Percentiles rank a stretch among this genome's conserved stretches.
Evolutionary conservation across 2,329 filamentous ascomycete genomes (phyloP).

Genomic region (Aspergillus arachidicola): DNA sequence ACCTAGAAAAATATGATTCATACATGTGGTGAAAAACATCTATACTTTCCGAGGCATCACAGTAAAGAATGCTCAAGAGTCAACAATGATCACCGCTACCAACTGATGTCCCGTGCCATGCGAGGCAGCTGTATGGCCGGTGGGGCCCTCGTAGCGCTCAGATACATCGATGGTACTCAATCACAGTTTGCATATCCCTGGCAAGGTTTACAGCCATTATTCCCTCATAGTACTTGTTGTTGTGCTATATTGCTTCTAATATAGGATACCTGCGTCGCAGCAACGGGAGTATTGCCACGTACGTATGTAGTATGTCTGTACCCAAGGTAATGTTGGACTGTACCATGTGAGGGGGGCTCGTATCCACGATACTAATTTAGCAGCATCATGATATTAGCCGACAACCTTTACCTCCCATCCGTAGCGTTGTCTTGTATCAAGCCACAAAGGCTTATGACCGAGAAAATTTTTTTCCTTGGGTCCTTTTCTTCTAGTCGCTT

Average conservation of each 20-base stretch:
- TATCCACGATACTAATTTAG: constrained; percentile 1
- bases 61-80: background rate
- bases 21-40: background rate
- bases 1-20: background rate
- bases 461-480: background rate
- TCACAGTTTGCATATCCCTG: background rate
- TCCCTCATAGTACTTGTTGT: background rate
- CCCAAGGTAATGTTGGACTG: background rate
- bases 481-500: too few species aligned
- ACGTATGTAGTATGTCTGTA: background rate
- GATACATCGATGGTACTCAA: background rate
- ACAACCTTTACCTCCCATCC: background rate
- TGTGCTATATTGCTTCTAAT: background rate
- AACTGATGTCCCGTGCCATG: background rate
- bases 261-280: background rate
- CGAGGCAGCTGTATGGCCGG: background rate
- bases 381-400: background rate
- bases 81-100: background rate
- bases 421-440: background rate
- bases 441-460: constrained; percentile 1
- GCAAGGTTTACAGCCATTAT: background rate
- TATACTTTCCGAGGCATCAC: background rate
- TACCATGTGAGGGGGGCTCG: background rate
- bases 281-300: background rate
- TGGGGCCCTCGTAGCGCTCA: background rate